These are phyloP conservation scores for Fraxinus angustifolia DNA, from an alignment of 305 asterid species.

Conservation along the genomic window DNA sequence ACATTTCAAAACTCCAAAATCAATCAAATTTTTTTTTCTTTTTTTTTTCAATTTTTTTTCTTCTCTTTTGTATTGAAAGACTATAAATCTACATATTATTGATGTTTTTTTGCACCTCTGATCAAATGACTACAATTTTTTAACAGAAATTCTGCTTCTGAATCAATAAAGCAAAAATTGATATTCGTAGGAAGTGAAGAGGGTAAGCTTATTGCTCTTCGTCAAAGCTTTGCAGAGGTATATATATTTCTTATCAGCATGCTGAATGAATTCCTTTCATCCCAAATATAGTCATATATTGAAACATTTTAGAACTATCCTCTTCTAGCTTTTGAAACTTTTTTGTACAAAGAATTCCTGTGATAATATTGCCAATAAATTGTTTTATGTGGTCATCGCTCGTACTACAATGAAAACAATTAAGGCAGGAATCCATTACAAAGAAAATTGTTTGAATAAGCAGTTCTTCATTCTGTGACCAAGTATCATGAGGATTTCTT, in stretches of 20 bases:
- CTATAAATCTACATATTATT: background rate
- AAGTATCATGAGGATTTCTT: background rate
- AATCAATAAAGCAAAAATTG: slow-evolving; percentile 74
- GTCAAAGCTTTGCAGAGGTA: slow-evolving; percentile 76
- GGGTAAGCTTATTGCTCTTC: slow-evolving; percentile 92
- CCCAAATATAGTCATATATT: background rate
- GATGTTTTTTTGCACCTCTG: background rate
- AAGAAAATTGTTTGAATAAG: background rate
- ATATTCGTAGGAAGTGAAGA: slow-evolving; percentile 91
- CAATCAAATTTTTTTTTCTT: too few relatives aligned
- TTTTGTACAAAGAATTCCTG: background rate
- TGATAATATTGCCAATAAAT: background rate
- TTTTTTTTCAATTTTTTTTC: too few relatives aligned
- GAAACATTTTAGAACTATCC: background rate
- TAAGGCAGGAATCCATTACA: background rate
- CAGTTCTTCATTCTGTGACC: background rate
- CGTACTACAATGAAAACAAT: background rate
- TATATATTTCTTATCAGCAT: slow-evolving; percentile 13
- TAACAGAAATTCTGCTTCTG: slow-evolving; percentile 84
- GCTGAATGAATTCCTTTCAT: background rate
- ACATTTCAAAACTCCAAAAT: too few relatives aligned
- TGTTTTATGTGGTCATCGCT: background rate
- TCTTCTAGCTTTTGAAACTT: background rate
- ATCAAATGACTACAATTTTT: slow-evolving; percentile 9
- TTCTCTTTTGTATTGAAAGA: background rate